Evolutionary conservation across 2,329 filamentous ascomycete genomes (phyloP).

Genomic region (Xylariales sp.): DNA sequence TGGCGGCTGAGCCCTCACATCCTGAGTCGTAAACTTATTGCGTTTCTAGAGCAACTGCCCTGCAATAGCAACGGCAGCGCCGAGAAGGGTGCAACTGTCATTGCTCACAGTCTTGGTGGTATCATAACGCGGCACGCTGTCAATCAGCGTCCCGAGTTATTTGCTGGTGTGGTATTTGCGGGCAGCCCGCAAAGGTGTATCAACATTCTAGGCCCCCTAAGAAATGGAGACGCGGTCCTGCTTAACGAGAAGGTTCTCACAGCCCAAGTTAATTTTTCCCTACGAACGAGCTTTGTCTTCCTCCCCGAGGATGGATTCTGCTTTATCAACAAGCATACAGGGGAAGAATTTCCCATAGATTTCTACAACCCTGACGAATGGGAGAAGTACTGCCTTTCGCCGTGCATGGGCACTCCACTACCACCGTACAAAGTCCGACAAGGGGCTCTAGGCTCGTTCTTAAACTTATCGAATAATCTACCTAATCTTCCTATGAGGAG

Average conservation of each 20-base stretch:
- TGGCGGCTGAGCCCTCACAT: conserved; percentile 84
- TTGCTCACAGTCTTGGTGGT: conserved; percentile 84
- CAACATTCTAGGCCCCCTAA: conserved; percentile 84
- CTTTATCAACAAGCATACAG: conserved; percentile 79
- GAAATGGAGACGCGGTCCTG: conserved; percentile 89
- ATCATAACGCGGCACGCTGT: conserved; percentile 85
- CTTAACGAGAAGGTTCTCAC: conserved; percentile 86
- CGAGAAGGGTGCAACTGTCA: conserved; percentile 68
- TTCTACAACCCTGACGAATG: conserved; percentile 79
- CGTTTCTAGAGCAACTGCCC: conserved; percentile 69
- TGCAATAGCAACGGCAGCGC: conserved; percentile 60
- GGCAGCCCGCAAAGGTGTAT: conserved; percentile 82
- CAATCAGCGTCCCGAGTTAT: conserved; percentile 79
- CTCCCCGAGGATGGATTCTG: conserved; percentile 83
- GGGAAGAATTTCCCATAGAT: conserved; percentile 75
- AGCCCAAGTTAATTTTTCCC: conserved; percentile 87
- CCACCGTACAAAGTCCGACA: conserved; percentile 47
- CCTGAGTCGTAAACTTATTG: conserved; percentile 65
- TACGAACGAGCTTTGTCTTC: conserved; percentile 80
- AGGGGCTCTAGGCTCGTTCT: conserved; percentile 38
- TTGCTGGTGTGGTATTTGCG: conserved; percentile 80
- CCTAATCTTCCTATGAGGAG: conserved; percentile 38
- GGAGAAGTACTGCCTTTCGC: conserved; percentile 73
- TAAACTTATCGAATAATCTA: conserved; percentile 38
- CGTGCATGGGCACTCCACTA: conserved; percentile 66